Evolutionary conservation across 371 early-diverging fungal genomes (phyloP), one percentile per base, ranked within the genome.

Genomic region (Apophysomyces variabilis): DNA sequence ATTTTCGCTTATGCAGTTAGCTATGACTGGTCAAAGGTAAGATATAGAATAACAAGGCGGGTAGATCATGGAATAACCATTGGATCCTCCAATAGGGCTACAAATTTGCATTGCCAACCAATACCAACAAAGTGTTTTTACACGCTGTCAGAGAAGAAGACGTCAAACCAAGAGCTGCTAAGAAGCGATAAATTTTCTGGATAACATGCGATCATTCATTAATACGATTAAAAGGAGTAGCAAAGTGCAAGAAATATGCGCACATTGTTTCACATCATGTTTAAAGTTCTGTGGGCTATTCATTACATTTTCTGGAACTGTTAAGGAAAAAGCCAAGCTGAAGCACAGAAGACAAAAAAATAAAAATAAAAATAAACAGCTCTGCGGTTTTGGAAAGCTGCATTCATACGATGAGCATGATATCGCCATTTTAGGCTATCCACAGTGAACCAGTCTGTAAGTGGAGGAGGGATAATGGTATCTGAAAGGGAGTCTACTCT

Each of bases 11-110:
- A 98, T 75, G 95, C 96, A 1, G 78, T 89, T 13, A 91, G 95
- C 43, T 97, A 99, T 77, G 99, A 99, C 76, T 99, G 99, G 99
- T 84, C 88, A 66, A 96, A 96, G 85, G 99, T 78, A 75, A 56
- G 13, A 3, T 32, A 60, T 21, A 8, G 32, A 26, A 26, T 26
- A 26, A 26, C 32, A 26, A 26, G 32, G 32, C 32, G 13, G n/a
- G 0, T 7, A 39, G 32, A 13, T 12, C 5, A 14, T 41, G 36
- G 18, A 46, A 50, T 11, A 18, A 12, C 5, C n/a, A 32, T 32
- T 44, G 26, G 35, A 50, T 9, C 11, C 5, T 50, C 7, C 21
- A 7, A 21, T 69, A 85, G 82, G 85, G 90, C 14, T 85, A 87
- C 72, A 82, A 84, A 70, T 73, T 76, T 64, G 78, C 83, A 61